Conservation (phyloP, 208 protist species). For the Crithidia acanthocephali region DNA sequence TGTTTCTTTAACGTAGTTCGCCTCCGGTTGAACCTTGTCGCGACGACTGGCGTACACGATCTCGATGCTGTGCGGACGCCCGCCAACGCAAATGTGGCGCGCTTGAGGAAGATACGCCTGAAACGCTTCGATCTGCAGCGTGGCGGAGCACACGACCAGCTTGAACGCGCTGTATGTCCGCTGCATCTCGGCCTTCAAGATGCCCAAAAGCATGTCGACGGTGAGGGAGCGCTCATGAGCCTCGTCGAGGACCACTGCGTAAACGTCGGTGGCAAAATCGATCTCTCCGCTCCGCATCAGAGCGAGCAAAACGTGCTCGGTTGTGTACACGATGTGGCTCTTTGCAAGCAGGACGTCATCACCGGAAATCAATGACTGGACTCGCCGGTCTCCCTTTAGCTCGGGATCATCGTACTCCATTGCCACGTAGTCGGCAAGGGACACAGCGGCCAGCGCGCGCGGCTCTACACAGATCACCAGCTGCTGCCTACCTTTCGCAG, state of each 20-base stretch:
- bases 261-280: slow-evolving; percentile 36
- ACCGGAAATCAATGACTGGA: background rate
- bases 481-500: background rate
- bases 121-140: slow-evolving; percentile 94
- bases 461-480: slow-evolving; percentile 94
- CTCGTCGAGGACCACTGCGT: slow-evolving; percentile 98
- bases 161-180: slow-evolving; percentile 72
- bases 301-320: slow-evolving; percentile 12
- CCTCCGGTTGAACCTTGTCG: slow-evolving; percentile 37
- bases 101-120: slow-evolving; percentile 93
- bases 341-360: background rate
- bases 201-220: slow-evolving; percentile 97
- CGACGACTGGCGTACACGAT: slow-evolving; percentile 50
- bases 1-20: slow-evolving; percentile 79
- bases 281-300: background rate
- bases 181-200: slow-evolving; percentile 94
- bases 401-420: slow-evolving; percentile 84
- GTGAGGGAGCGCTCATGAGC: slow-evolving; percentile 98
- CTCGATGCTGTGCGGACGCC: slow-evolving; percentile 82
- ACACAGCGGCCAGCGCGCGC: slow-evolving; percentile 96
- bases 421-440: slow-evolving; percentile 95
- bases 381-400: background rate
- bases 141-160: slow-evolving; percentile 95
- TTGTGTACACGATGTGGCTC: slow-evolving; percentile 24
- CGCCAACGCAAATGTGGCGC: slow-evolving; percentile 93